Evolutionary conservation across 164 flowering plant species (phyloP).

Genomic region (Chimonanthus salicifolius): DNA sequence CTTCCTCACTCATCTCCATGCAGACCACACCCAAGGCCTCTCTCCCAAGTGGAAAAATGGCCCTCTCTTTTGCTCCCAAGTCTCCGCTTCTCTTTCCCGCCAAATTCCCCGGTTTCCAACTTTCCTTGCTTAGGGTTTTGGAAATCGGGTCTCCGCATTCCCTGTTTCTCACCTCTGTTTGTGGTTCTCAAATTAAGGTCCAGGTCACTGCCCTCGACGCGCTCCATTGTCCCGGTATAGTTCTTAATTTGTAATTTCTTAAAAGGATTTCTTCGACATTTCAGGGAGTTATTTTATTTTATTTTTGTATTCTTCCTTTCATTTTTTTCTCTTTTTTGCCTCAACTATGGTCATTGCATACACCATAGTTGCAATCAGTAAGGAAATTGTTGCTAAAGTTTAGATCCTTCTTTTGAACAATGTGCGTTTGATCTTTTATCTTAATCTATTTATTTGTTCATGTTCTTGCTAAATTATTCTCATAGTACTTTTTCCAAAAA

Average conservation of each 20-base stretch:
- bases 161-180: constrained; percentile 36
- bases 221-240: constrained; percentile 74
- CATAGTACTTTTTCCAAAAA: no score
- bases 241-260: neutral
- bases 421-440: no score
- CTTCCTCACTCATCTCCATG: constrained; percentile 82
- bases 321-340: no score
- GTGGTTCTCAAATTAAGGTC: constrained; percentile 28
- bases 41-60: constrained; percentile 59
- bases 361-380: neutral
- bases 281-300: neutral
- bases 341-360: neutral
- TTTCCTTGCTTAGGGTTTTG: constrained; percentile 59
- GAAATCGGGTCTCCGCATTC: constrained; percentile 45
- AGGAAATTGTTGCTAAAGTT: neutral
- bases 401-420: neutral
- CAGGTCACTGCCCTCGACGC: constrained; percentile 66
- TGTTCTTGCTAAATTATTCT: no score
- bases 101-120: constrained; percentile 53
- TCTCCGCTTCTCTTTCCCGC: constrained; percentile 66
- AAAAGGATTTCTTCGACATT: neutral
- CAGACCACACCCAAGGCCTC: constrained; percentile 91
- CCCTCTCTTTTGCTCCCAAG: constrained; percentile 66
- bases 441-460: no score
- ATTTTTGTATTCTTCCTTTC: no score